Evolutionary conservation across 2,329 filamentous ascomycete species (phyloP), one percentile per base, ranked within the genome.

Genomic region (Trichoderma sp.): DNA sequence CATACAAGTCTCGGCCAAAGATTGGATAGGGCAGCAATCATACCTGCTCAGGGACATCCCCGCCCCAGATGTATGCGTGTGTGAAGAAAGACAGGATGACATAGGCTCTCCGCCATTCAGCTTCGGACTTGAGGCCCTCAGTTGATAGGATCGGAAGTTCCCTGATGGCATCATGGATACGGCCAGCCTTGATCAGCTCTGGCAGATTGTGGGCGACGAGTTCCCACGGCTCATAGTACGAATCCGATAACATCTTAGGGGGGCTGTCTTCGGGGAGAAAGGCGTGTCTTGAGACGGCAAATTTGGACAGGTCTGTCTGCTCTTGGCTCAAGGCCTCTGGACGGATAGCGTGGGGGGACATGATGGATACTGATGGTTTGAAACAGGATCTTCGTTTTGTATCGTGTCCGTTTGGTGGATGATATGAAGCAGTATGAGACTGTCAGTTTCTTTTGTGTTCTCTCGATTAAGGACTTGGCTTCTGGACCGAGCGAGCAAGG

Each of bases 51-150:
- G 94, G 92, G 70, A 84, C 86, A 57, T 93, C 88, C 26, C 92
- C 93, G 71, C 94, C 93, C 95, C 95, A 98, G 24, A 98, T 90
- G 81, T 97, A 97, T 11, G 89, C 91, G 81, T 98, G 94, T 1
- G 93, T 86, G 70, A 97, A 87, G 77, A 97, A 96, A 0, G 88
- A 89, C 56, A 98, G 84, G 8, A 97, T 85, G 3, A 91, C 87
- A 80, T 97, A 97, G 70, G 94, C 94, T 75, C 94, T 86, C 74
- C 91, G 86, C 93, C 93, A 97, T 83, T 97, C 92, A 1, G 87
- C 82, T 75, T 93, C 90, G 2, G 86, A 86, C 4, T 81, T 79
- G 6, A 97, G 84, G 6, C 86, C 83, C 21, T 88, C 84, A 0
- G 91, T 92, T 0, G 90, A 91, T 1, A 97, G 84, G 0, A 93